phyloP scores from a whole-genome alignment of 495 filamentous ascomycete genomes.

The Tuber magnatum region DNA sequence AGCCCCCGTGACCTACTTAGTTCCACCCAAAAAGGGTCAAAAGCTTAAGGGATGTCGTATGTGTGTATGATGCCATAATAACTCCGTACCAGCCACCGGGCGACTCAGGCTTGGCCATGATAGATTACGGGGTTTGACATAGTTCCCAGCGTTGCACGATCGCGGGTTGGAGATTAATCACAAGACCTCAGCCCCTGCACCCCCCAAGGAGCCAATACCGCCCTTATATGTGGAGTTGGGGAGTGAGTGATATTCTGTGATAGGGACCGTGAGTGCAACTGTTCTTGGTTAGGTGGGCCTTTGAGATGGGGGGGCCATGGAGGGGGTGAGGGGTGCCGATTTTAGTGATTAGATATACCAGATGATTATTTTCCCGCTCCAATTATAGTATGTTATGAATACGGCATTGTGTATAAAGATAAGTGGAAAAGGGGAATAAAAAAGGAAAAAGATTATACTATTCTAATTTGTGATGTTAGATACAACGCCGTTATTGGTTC shows the following conservation, averaged over 20 bases:
- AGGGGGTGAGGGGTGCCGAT: neutral
- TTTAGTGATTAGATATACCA: neutral
- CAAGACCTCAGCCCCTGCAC: neutral
- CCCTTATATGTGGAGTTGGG: neutral
- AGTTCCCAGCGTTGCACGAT: neutral
- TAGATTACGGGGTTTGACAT: neutral
- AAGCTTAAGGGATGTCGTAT: neutral
- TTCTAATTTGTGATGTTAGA: neutral
- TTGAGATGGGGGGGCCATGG: neutral
- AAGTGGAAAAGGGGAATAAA: neutral
- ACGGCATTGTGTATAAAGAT: neutral
- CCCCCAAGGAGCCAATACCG: neutral
- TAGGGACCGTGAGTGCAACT: neutral
- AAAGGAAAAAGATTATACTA: neutral
- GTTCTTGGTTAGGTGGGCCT: neutral
- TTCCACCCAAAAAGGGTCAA: neutral
- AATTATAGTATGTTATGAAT: neutral
- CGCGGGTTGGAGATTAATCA: neutral
- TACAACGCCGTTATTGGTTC: neutral
- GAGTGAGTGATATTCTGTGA: slow-evolving; percentile 1
- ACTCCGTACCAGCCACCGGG: neutral
- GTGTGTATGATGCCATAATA: neutral
- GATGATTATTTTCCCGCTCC: neutral
- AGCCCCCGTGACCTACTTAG: neutral
- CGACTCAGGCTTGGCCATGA: neutral